phyloP scores from a whole-genome alignment of 2,329 filamentous ascomycete species.

The Cladosporium sp. region DNA sequence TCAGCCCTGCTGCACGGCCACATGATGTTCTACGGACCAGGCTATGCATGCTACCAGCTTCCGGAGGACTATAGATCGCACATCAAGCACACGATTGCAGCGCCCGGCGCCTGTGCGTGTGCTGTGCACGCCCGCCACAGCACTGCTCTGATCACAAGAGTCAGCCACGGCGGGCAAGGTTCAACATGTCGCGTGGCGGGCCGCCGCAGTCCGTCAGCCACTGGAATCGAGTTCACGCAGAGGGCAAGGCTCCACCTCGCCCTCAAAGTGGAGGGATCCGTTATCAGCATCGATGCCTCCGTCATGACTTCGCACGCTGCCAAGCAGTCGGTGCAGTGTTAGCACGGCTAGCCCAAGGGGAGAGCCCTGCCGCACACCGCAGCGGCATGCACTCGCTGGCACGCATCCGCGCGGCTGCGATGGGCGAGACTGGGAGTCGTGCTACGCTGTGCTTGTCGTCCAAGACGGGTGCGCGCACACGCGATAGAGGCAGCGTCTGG shows the following conservation, averaged over 20 bases:
- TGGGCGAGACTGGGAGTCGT: too few species aligned
- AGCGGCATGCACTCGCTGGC: not conserved
- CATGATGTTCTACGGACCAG: not conserved
- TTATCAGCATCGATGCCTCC: not conserved
- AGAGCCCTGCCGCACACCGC: not conserved
- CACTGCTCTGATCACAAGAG: not conserved
- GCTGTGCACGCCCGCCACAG: not conserved
- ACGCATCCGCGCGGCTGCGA: too few species aligned
- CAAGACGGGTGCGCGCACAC: not conserved
- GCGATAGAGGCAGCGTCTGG: too few species aligned
- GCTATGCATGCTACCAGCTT: too few species aligned
- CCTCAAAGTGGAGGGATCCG: not conserved
- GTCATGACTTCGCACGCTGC: not conserved
- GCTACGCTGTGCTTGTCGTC: too few species aligned
- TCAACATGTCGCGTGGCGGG: not conserved
- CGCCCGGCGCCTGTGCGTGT: not conserved
- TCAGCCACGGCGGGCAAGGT: not conserved
- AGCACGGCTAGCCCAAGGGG: not conserved
- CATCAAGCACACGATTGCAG: not conserved
- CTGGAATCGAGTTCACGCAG: not conserved
- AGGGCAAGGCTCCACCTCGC: not conserved
- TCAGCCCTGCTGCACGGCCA: not conserved
- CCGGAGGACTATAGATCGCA: not conserved
- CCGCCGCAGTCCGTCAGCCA: not conserved
- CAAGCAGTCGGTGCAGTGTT: not conserved